Evolutionary conservation across 805 yeast genomes (phyloP), one percentile per base, ranked within the genome.

Genomic region (Saccharomycopsis lassenensis): DNA sequence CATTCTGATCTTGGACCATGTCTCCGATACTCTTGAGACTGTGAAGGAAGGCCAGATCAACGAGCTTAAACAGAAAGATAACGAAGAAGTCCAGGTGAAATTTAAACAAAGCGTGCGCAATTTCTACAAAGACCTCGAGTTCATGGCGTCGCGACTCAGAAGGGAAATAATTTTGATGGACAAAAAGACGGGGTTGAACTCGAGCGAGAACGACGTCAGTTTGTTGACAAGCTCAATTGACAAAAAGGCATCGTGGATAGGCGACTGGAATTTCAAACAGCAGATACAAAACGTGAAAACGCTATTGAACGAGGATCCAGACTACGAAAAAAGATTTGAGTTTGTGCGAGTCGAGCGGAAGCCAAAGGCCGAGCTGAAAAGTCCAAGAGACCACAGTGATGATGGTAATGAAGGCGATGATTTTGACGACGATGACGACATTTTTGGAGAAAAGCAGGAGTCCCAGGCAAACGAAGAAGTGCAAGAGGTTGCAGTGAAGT

Each of bases 161-260:
- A 64, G 67, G 32, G 94, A 82, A 48, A 72, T 82, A 29, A 71
- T 72, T 49, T 48, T 68, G 10, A 60, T 80, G 55, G 86, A 81
- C 54, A 72, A 69, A 29, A 67, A 68, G 47, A 67, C 65, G 23
- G 75, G 72, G 7, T 67, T 64, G 4, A 62, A 63, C 24, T 63
- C 65, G 38, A 61, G 63, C 14, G 67, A 66, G 33, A 50, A 52
- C 40, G 58, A 57, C n/a, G 52, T 69, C 15, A 69, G 69, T 59
- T 68, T 81, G 26, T 59, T 81, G 19, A 91, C 94, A 1, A 67
- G 80, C 2, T 65, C 68, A 28, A 70, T 81, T 17, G 79, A 77
- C 35, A 76, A 76, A 45, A 77, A 78, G 57, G 83, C 85, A 24
- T 71, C 82, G 4, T 66, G 70, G 58, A 66, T 78, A 20, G 85